phyloP scores from a whole-genome alignment of 129 eudicot genomes.

The Deinandra increscens region DNA sequence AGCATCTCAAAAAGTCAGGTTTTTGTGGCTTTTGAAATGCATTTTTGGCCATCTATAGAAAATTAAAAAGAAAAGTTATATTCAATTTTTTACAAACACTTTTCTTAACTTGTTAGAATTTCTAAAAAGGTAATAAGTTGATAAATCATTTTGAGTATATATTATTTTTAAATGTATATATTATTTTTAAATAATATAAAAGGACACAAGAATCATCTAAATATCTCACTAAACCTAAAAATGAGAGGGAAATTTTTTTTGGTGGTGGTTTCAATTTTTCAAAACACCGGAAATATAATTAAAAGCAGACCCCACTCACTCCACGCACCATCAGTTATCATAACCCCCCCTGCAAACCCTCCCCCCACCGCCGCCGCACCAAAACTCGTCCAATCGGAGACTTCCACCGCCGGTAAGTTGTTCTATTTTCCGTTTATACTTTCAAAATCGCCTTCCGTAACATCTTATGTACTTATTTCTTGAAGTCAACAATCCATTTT shows the following conservation, averaged over 20 bases:
- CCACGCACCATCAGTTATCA: conserved; percentile 24
- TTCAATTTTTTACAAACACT: too few relatives aligned
- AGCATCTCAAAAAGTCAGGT: too few relatives aligned
- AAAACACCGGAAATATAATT: conserved; percentile 11
- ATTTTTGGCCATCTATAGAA: too few relatives aligned
- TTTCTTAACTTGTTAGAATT: too few relatives aligned
- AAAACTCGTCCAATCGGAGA: not conserved
- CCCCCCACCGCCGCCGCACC: not conserved
- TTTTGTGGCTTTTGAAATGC: too few relatives aligned
- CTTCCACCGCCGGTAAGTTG: conserved; percentile 11
- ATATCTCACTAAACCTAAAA: not conserved
- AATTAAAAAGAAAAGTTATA: too few relatives aligned
- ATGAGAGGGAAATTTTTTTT: conserved; percentile 16
- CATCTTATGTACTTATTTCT: not conserved
- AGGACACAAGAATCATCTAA: too few relatives aligned
- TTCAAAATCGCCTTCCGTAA: not conserved
- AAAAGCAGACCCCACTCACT: conserved; percentile 17
- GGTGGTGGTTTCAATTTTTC: conserved; percentile 29
- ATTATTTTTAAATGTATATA: too few relatives aligned
- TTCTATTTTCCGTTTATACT: not conserved
- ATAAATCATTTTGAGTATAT: too few relatives aligned
- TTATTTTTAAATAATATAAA: too few relatives aligned
- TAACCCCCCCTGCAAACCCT: conserved; percentile 14
- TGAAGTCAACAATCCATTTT: not conserved
- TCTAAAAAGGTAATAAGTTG: too few relatives aligned